phyloP scores from a whole-genome alignment of 768 basidiomycete species.

The Russula virescens region DNA sequence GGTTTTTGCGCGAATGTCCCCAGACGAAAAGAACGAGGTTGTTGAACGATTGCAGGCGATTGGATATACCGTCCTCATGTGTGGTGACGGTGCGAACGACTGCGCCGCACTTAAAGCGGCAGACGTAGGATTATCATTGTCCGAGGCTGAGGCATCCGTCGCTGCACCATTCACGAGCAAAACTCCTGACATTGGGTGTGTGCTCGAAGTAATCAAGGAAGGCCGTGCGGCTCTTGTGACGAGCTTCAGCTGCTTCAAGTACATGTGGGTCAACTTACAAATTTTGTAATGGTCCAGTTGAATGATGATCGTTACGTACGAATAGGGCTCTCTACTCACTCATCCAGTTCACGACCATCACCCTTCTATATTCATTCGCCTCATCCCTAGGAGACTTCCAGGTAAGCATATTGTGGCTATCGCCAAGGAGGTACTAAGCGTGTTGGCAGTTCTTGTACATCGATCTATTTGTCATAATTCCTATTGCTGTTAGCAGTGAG shows the following conservation, averaged over 20 bases:
- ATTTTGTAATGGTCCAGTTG: conserved; percentile 3
- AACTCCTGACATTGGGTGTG: conserved; percentile 91
- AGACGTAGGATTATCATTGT: conserved; percentile 93
- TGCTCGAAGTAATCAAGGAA: conserved; percentile 94
- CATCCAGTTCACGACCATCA: conserved; percentile 98
- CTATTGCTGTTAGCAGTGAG: conserved; percentile 93
- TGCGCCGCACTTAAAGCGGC: conserved; percentile 98
- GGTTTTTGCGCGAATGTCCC: conserved; percentile 98
- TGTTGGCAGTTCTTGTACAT: conserved; percentile 83
- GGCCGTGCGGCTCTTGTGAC: conserved; percentile 94
- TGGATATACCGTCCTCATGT: conserved; percentile 97
- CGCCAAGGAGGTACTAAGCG: conserved; percentile 12
- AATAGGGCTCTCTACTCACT: conserved; percentile 94
- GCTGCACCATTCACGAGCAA: conserved; percentile 96
- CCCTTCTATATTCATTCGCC: conserved; percentile 91
- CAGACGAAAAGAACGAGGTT: conserved; percentile 98
- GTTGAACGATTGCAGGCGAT: conserved; percentile 89
- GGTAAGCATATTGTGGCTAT: conserved; percentile 40
- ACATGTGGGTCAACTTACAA: conserved; percentile 63
- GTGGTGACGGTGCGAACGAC: conserved; percentile 98
- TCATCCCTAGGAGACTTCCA: conserved; percentile 96
- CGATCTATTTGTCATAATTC: conserved; percentile 96
- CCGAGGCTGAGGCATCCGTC: conserved; percentile 97
- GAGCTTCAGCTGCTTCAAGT: conserved; percentile 99
- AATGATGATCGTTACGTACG: background rate